Percentiles rank a stretch among this genome's conserved stretches.
These are phyloP conservation scores for Saccharomycopsis olivae DNA, from an alignment of 805 yeast genomes.

Conservation along the genomic window DNA sequence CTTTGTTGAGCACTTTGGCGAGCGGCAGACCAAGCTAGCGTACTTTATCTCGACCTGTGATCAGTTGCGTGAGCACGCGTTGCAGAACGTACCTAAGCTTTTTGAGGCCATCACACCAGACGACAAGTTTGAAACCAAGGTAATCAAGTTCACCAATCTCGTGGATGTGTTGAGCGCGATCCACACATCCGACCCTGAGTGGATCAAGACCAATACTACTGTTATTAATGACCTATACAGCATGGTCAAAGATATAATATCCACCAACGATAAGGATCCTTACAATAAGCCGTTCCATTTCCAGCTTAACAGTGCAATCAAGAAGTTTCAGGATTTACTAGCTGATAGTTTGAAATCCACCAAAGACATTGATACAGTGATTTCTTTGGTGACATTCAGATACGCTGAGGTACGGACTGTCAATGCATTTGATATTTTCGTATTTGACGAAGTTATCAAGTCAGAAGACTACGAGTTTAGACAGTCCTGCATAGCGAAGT, in stretches of 20 bases:
- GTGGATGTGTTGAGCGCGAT: constrained; percentile 58
- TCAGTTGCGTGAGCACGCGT: constrained; percentile 47
- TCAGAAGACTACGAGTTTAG: constrained; percentile 37
- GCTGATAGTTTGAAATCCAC: constrained; percentile 28
- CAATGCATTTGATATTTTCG: constrained; percentile 41
- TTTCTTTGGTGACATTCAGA: constrained; percentile 33
- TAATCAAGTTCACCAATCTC: constrained; percentile 60
- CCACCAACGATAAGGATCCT: constrained; percentile 31
- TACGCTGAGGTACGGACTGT: constrained; percentile 28
- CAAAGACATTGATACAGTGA: constrained; percentile 27
- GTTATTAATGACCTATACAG: constrained; percentile 33
- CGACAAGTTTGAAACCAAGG: constrained; percentile 39
- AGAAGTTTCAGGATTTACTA: constrained; percentile 44
- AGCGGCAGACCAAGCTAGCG: constrained; percentile 37
- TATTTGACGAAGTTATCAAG: constrained; percentile 46
- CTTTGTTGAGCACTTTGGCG: constrained; percentile 54
- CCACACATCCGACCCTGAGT: constrained; percentile 36
- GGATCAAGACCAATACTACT: constrained; percentile 47
- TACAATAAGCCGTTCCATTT: constrained; percentile 48
- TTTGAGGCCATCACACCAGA: constrained; percentile 39
- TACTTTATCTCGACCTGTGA: constrained; percentile 43
- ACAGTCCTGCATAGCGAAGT: constrained; percentile 39
- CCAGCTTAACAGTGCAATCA: constrained; percentile 60
- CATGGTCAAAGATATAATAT: constrained; percentile 33
- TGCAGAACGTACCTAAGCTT: constrained; percentile 40